Evolutionary conservation across 2,329 filamentous ascomycete species (phyloP), one percentile per base, ranked within the genome.

Genomic region (Hypoxylon sp.): DNA sequence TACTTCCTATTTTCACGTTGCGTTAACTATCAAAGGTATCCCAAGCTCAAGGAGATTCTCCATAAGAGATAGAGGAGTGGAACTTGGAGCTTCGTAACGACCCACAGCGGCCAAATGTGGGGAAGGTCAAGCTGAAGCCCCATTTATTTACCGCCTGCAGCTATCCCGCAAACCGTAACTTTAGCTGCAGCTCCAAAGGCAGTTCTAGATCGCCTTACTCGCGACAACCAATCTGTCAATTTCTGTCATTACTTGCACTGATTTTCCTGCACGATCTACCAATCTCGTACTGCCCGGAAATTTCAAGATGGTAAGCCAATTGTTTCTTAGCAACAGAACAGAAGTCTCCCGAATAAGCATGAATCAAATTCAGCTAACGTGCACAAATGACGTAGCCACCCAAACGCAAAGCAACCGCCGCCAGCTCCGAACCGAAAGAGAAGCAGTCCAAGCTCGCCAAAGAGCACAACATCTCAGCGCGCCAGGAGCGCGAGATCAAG

Each of bases 391-490:
- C 65, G 30, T 73, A 87, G 84, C 84, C 85, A 70, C 81, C 85
- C n/a, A 85, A 85, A 77, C 84, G 85, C 73, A 85, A 84, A 74
- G 75, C 77, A 55, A 61, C 74, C 19, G 61, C 77, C 16, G 2
- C 58, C 23, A 60, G 75, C 63, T 57, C 76, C 6, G 61, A 76
- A 11, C 74, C 81, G 30, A 78, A 76, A 63, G 81, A 83, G 59
- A 91, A 91, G 68, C 89, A 88, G 74, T 97, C 94, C 63, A 96
- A 94, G 78, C 92, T 97, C 73, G 95, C 95, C 29, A 95, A 94
- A 81, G 93, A 97, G 76, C 90, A 97, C 85, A 90, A 94, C 78
- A 88, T 98, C 75, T 90, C 88, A 12, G 91, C 90, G 41, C 88
- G 91, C 69, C 91, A 97, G 80, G 95, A 98, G 81, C 86, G 87